A percentile compares a stretch with the other conserved stretches of the same genome.
phyloP scores from a whole-genome alignment of 768 basidiomycete species.

The Boletus tomentosulus region DNA sequence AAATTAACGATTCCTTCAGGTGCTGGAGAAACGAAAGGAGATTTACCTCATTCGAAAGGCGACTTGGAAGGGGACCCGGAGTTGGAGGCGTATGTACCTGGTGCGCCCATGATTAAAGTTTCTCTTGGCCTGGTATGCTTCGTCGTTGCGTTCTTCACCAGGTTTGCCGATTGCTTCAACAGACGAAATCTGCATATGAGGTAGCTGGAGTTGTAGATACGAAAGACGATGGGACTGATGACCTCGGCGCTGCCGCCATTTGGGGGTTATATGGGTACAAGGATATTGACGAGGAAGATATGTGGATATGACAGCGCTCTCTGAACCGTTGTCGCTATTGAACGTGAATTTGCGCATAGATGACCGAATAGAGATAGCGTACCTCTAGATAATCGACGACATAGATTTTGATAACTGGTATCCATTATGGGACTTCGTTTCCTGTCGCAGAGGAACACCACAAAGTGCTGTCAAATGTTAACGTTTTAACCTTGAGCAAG shows the following conservation, averaged over 20 bases:
- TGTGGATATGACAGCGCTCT: conserved; percentile 6
- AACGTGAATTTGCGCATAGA: too few species aligned
- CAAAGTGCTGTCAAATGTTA: too few species aligned
- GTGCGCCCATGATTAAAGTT: conserved; percentile 33
- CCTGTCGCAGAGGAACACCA: too few species aligned
- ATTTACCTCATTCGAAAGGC: background rate
- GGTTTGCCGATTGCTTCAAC: too few species aligned
- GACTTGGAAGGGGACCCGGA: conserved; percentile 7
- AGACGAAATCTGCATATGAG: conserved; percentile 38
- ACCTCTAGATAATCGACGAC: too few species aligned
- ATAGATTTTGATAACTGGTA: too few species aligned
- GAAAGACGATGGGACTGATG: conserved; percentile 41
- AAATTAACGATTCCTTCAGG: background rate
- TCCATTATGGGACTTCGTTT: too few species aligned
- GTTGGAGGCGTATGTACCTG: conserved; percentile 39
- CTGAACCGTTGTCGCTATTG: too few species aligned
- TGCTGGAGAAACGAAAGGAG: background rate
- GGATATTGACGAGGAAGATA: conserved; percentile 29
- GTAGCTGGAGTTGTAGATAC: conserved; percentile 42
- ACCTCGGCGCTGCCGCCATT: conserved; percentile 43
- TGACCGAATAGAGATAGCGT: too few species aligned
- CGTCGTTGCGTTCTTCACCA: too few species aligned
- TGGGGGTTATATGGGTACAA: conserved; percentile 46
- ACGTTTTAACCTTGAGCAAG: too few species aligned
- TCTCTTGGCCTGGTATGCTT: too few species aligned